A percentile compares a stretch with the other conserved stretches of the same genome.
These are phyloP conservation scores for Papiliotrema terrestris DNA, from an alignment of 1,284 basidiomycete genomes.

Conservation along the genomic window DNA sequence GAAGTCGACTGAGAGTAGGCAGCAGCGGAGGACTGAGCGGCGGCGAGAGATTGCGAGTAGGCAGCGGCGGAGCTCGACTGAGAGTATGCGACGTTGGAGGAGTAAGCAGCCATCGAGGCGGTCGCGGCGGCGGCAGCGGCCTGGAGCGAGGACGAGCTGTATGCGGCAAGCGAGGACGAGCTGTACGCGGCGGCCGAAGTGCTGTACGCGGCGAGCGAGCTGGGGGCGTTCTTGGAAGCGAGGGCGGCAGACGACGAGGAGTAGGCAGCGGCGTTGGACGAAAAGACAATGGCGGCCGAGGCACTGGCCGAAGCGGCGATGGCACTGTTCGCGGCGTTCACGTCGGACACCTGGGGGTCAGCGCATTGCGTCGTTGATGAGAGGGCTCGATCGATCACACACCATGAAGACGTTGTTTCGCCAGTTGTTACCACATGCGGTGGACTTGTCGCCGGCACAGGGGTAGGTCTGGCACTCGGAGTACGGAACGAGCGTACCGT, in stretches of 20 bases:
- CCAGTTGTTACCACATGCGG: conserved; percentile 28
- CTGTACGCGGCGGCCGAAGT: not conserved
- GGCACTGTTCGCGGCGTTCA: not conserved
- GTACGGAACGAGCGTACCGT: conserved; percentile 17
- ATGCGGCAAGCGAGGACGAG: too few species aligned
- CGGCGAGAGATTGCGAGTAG: not conserved
- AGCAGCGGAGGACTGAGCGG: not conserved
- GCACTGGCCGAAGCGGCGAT: not conserved
- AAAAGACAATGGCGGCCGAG: not conserved
- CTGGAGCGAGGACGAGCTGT: not conserved
- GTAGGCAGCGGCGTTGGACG: not conserved
- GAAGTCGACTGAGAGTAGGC: not conserved
- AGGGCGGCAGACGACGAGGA: not conserved
- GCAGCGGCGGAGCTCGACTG: not conserved
- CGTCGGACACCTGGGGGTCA: not conserved
- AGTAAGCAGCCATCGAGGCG: not conserved
- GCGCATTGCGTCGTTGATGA: not conserved
- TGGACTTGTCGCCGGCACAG: conserved; percentile 23
- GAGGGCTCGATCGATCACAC: not conserved
- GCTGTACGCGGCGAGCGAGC: not conserved
- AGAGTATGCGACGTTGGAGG: not conserved
- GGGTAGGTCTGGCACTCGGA: conserved; percentile 5
- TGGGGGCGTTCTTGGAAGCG: not conserved
- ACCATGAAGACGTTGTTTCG: conserved; percentile 2
- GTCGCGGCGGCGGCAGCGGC: not conserved